Percentiles rank a stretch among this genome's conserved stretches.
phyloP scores from a whole-genome alignment of 768 basidiomycete genomes.

The Cubamyces sp. region DNA sequence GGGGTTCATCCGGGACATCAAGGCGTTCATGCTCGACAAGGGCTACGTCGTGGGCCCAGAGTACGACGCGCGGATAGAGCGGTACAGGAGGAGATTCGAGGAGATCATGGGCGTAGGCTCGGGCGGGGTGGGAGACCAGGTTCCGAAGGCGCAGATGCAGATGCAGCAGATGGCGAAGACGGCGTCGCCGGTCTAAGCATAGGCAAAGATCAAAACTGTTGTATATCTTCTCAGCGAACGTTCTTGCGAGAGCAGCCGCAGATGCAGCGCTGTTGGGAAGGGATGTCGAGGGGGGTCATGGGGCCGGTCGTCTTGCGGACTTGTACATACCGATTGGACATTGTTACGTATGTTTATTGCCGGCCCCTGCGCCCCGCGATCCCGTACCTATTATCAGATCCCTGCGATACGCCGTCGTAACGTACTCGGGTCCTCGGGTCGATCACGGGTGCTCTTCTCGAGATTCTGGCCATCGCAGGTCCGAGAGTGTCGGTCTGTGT shows the following conservation, averaged over 20 bases:
- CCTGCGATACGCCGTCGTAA: too few relatives aligned
- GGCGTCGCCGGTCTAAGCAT: conserved; percentile 5
- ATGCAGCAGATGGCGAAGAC: conserved; percentile 13
- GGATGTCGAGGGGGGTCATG: background rate
- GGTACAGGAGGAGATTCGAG: conserved; percentile 48
- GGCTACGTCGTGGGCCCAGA: conserved; percentile 45
- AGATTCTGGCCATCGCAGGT: too few relatives aligned
- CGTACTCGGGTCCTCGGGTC: too few relatives aligned
- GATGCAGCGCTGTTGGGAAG: too few relatives aligned
- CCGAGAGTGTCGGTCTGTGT: too few relatives aligned
- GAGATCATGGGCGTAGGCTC: conserved; percentile 47
- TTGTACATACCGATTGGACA: background rate
- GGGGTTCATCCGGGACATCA: conserved; percentile 64
- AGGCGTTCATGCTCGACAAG: conserved; percentile 61
- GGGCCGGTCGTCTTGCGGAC: too few relatives aligned
- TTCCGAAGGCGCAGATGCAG: conserved; percentile 3
- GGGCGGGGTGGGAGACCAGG: conserved; percentile 22
- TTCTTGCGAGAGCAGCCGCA: too few relatives aligned
- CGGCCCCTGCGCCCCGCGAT: background rate
- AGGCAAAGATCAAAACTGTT: background rate
- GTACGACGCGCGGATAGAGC: conserved; percentile 35
- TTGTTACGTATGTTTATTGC: background rate
- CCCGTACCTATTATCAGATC: too few relatives aligned
- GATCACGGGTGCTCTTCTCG: too few relatives aligned
- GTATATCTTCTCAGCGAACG: background rate